Base-by-base conservation (phyloP, 2,329 filamentous ascomycete species). In the Fusarium nanum region DNA sequence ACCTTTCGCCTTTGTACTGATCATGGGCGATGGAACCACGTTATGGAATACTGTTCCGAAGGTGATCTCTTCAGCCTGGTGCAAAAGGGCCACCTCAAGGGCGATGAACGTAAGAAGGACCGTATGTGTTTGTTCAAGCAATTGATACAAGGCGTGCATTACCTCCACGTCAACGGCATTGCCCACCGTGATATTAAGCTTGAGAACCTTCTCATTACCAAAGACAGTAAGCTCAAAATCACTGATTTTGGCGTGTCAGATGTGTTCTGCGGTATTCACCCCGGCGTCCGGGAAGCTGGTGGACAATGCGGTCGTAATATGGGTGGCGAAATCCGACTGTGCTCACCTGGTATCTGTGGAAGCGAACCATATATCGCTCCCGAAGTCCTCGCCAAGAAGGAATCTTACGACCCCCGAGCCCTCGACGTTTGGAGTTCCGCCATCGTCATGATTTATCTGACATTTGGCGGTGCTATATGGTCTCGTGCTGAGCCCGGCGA, bases 111-210 rank as follows among this genome's bases (percentile, higher is more conserved):
- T 61, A 83, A 86, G 18, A 84, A 86, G 59, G 93, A 97, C 76
- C 90, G 92, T 12, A 83, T 92, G 32, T 97, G 94, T 80, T 86
- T 97, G 68, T 97, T 97, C 87, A 97, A 97, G 84, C 94, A 97
- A 79, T 84, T 97, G 28, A 83, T 96, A 32, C 91, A 93, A 74
- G 94, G 93, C 20, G 87, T 97, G 67, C 86, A 89, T 75, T 96
- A 97, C 77, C 84, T 97, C 23, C 94, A 97, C 79, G 84, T 84
- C 64, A 89, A 95, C 75, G 94, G 93, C 60, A 94, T 97, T 76
- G 94, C 93, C 3, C 94, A 97, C 80, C 91, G 94, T 50, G 94
- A 97, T 73, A 92, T 97, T 82, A 97, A 97, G 81, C 86, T 94
- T 13, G 94, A 97, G 78, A 97, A 97, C 74, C 83, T 97, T 25